Conservation (phyloP, 169 alveolate genomes). For the Plasmodium fragile region DNA sequence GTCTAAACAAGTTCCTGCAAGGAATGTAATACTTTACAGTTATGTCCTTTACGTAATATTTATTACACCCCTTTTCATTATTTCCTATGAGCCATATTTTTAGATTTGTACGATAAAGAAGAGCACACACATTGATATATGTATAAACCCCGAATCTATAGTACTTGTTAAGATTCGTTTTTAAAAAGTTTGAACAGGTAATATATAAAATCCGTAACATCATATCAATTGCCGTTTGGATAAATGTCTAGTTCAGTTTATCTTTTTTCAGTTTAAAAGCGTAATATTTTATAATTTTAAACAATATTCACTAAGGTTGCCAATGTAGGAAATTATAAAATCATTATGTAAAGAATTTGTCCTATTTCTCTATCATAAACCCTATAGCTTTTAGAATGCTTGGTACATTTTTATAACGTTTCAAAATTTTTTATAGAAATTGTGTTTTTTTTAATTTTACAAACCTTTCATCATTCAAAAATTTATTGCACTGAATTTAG, state of each 20-base stretch:
- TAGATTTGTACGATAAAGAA: neutral
- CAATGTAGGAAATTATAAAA: neutral
- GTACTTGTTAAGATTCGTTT: neutral
- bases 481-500: neutral
- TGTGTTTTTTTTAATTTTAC: neutral
- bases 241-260: neutral
- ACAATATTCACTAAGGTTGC: neutral
- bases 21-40: neutral
- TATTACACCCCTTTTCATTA: neutral
- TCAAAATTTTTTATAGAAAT: neutral
- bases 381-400: neutral
- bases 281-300: neutral
- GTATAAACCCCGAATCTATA: neutral
- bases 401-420: neutral
- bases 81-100: neutral
- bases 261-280: neutral
- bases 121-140: neutral
- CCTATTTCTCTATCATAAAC: neutral
- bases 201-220: neutral
- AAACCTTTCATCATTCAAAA: neutral
- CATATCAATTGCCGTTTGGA: neutral
- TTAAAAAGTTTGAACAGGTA: neutral
- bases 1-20: neutral
- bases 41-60: neutral
- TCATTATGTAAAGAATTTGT: neutral